A percentile compares a stretch with the other conserved stretches of the same genome.
Evolutionary conservation across 495 filamentous ascomycete genomes (phyloP).

Genomic region (Glutinoglossum americanum): DNA sequence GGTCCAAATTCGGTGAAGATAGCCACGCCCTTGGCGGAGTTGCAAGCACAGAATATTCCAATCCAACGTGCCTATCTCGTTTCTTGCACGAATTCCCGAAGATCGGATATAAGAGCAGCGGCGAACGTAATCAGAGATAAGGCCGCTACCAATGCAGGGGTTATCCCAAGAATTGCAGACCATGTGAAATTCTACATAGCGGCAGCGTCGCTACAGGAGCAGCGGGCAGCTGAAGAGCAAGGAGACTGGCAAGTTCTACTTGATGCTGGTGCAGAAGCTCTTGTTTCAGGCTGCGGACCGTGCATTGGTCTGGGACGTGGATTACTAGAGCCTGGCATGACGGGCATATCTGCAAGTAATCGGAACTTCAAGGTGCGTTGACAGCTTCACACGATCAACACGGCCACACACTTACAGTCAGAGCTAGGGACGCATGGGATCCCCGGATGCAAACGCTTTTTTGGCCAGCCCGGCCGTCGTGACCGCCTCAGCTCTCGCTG

Average conservation of each 20-base stretch:
- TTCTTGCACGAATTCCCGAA: slow-evolving; percentile 75
- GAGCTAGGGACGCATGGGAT: slow-evolving; percentile 87
- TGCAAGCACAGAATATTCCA: slow-evolving; percentile 48
- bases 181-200: slow-evolving; percentile 83
- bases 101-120: slow-evolving; percentile 64
- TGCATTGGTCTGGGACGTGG: slow-evolving; percentile 85
- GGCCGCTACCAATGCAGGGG: slow-evolving; percentile 25
- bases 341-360: slow-evolving; percentile 73
- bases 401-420: no score
- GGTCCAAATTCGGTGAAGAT: slow-evolving; percentile 88
- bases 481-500: slow-evolving; percentile 63
- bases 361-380: slow-evolving; percentile 76
- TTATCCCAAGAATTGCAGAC: slow-evolving; percentile 49
- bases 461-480: slow-evolving; percentile 81
- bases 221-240: slow-evolving; percentile 50
- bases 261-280: slow-evolving; percentile 51
- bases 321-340: slow-evolving; percentile 62
- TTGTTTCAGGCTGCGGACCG: slow-evolving; percentile 41
- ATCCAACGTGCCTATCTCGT: slow-evolving; percentile 79
- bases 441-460: slow-evolving; percentile 62
- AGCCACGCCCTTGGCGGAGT: slow-evolving; percentile 53
- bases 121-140: slow-evolving; percentile 76
- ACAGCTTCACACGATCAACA: no score
- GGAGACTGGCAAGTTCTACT: slow-evolving; percentile 80
- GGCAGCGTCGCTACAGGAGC: slow-evolving; percentile 65